Evolutionary conservation across 2,329 filamentous ascomycete species (phyloP).

Genomic region (Cadophora sp.): DNA sequence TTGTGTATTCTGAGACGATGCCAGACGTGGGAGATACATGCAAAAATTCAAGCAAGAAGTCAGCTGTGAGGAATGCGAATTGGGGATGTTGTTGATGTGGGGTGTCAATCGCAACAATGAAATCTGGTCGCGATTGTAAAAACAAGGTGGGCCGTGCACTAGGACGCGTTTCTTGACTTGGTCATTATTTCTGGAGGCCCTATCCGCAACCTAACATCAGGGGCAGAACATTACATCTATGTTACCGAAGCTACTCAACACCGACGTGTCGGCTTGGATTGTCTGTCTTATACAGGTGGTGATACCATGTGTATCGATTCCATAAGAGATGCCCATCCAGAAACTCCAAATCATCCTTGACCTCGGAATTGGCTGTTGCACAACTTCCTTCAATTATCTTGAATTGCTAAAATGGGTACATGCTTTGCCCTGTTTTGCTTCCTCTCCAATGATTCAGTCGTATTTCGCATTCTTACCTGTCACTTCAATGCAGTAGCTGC

Average conservation of each 20-base stretch:
- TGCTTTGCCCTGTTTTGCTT: no score
- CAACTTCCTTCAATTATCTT: neutral
- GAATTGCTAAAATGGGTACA: neutral
- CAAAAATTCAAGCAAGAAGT: neutral
- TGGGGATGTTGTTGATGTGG: constrained; percentile 8
- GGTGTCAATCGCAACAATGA: neutral
- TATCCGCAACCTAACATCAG: neutral
- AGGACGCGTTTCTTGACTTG: neutral
- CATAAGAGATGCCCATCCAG: neutral
- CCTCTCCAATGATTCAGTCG: no score
- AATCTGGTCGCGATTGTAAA: neutral
- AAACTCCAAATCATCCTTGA: neutral
- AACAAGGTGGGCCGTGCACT: constrained; percentile 9
- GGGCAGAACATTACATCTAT: neutral
- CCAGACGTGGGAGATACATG: neutral
- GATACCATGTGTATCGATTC: no score
- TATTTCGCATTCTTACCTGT: neutral
- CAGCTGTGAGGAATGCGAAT: constrained; percentile 1
- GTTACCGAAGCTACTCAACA: neutral
- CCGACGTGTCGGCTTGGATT: neutral
- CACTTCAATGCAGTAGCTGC: neutral
- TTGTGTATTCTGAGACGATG: neutral
- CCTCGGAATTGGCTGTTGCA: neutral
- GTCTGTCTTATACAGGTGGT: no score
- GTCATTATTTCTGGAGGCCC: neutral